Evolutionary conservation across 495 filamentous ascomycete species (phyloP).

Genomic region (Elaphomyces granulatus): DNA sequence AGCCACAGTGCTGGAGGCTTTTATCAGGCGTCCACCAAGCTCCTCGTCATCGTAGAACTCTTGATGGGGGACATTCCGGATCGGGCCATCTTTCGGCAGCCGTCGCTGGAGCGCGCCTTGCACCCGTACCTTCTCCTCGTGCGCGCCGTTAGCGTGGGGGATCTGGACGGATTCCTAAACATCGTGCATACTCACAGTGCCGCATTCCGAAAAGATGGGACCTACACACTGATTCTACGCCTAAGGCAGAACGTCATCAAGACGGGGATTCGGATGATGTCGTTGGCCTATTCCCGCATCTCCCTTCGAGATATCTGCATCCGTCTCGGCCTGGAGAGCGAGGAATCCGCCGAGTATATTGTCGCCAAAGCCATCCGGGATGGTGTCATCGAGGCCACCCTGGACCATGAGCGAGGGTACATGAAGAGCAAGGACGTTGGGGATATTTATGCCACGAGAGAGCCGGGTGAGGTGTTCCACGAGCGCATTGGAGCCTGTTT

Average conservation of each 20-base stretch:
- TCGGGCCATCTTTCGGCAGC: constrained; percentile 78
- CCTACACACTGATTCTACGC: constrained; percentile 87
- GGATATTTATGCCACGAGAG: constrained; percentile 89
- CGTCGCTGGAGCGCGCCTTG: constrained; percentile 69
- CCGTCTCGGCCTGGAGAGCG: constrained; percentile 75
- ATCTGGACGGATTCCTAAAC: constrained; percentile 79
- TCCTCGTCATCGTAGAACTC: constrained; percentile 86
- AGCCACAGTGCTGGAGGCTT: constrained; percentile 82
- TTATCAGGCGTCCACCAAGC: constrained; percentile 86
- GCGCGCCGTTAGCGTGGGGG: constrained; percentile 87
- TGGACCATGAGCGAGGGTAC: constrained; percentile 88
- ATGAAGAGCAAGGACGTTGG: constrained; percentile 97
- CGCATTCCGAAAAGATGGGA: constrained; percentile 83
- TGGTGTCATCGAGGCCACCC: constrained; percentile 89
- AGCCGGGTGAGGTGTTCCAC: constrained; percentile 94
- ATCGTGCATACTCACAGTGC: constrained; percentile 65
- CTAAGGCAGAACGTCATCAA: constrained; percentile 98
- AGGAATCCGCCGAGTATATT: constrained; percentile 97
- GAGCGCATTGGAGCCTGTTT: constrained; percentile 87
- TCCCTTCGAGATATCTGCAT: constrained; percentile 97
- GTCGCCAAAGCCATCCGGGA: constrained; percentile 97
- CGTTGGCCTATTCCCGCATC: constrained; percentile 90
- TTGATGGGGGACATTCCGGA: constrained; percentile 99
- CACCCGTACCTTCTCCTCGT: constrained; percentile 87
- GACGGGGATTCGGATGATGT: constrained; percentile 98